phyloP scores from a whole-genome alignment of 495 filamentous ascomycete species.

The Podospora pseudocomata region DNA sequence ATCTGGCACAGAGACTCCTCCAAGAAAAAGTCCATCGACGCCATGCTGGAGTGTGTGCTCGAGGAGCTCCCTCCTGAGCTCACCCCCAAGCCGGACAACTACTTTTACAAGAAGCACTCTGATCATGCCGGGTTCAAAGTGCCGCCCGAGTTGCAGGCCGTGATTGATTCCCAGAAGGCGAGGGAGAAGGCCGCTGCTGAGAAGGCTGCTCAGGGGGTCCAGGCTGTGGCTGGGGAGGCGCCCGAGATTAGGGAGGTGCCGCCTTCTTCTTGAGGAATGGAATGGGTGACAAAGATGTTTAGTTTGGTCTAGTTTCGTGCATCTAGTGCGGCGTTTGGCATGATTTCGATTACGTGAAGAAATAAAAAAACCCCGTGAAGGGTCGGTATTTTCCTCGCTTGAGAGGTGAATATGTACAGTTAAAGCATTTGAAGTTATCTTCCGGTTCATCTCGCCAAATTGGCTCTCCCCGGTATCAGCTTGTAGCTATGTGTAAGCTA shows the following conservation, averaged over 20 bases:
- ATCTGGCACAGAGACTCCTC: conserved; percentile 83
- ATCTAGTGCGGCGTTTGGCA: not conserved
- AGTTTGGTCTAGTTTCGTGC: not conserved
- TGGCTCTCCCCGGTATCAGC: not conserved
- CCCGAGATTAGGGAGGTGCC: conserved; percentile 19
- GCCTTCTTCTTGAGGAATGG: conserved; percentile 8
- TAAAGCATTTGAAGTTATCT: not conserved
- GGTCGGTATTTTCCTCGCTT: not conserved
- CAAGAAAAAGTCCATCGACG: conserved; percentile 68
- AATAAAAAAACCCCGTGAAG: not conserved
- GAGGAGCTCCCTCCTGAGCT: conserved; percentile 64
- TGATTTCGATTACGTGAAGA: not conserved
- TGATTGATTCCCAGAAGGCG: conserved; percentile 47
- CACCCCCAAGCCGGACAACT: conserved; percentile 62
- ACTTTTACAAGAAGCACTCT: conserved; percentile 62
- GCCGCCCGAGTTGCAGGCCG: conserved; percentile 48
- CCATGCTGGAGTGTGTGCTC: conserved; percentile 63
- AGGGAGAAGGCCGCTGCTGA: conserved; percentile 35
- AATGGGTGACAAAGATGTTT: conserved; percentile 10
- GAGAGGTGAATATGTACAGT: not conserved
- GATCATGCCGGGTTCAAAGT: conserved; percentile 57
- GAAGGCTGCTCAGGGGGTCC: conserved; percentile 8
- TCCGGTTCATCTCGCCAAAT: not conserved
- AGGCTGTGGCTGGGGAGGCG: conserved; percentile 5
- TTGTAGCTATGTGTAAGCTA: not conserved